phyloP scores from a whole-genome alignment of 129 eudicot genomes.

The Tagetes patula region DNA sequence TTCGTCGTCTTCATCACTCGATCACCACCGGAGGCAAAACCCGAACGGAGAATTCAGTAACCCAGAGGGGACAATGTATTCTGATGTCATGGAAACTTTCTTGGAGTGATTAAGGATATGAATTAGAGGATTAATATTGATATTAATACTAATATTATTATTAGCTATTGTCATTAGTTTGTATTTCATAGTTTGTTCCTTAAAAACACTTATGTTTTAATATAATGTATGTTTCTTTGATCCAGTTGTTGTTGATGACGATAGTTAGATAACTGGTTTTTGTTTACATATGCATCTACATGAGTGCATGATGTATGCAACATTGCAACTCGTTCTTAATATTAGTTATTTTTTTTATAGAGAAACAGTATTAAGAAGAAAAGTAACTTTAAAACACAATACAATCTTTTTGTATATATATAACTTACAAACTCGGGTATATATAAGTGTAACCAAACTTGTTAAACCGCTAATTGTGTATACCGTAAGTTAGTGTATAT shows the following conservation, averaged over 20 bases:
- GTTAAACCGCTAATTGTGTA: too few species aligned
- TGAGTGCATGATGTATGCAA: slow-evolving; percentile 5
- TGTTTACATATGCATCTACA: slow-evolving; percentile 5
- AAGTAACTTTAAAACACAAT: too few species aligned
- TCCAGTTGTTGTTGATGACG: too few species aligned
- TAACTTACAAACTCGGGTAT: too few species aligned
- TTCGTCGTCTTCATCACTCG: slow-evolving; percentile 80
- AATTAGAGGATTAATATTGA: slow-evolving; percentile 23
- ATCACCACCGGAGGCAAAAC: slow-evolving; percentile 62
- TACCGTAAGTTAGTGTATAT: too few species aligned
- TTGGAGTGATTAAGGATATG: slow-evolving; percentile 61
- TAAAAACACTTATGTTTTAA: slow-evolving; percentile 21
- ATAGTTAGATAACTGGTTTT: slow-evolving; percentile 18
- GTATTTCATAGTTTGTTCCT: slow-evolving; percentile 34
- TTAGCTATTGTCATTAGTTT: slow-evolving; percentile 21
- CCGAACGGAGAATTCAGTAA: slow-evolving; percentile 65
- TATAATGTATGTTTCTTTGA: slow-evolving; percentile 27
- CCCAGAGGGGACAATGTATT: slow-evolving; percentile 67
- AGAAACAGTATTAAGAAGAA: slow-evolving; percentile 8
- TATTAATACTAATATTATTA: not conserved
- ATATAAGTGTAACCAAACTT: too few species aligned
- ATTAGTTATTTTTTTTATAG: slow-evolving; percentile 6
- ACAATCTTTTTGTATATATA: too few species aligned
- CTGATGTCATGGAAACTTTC: slow-evolving; percentile 91
- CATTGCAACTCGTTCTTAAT: not conserved